These are phyloP conservation scores for Gaillardinia entomophila DNA, from an alignment of 805 yeast genomes.

Conservation along the genomic window DNA sequence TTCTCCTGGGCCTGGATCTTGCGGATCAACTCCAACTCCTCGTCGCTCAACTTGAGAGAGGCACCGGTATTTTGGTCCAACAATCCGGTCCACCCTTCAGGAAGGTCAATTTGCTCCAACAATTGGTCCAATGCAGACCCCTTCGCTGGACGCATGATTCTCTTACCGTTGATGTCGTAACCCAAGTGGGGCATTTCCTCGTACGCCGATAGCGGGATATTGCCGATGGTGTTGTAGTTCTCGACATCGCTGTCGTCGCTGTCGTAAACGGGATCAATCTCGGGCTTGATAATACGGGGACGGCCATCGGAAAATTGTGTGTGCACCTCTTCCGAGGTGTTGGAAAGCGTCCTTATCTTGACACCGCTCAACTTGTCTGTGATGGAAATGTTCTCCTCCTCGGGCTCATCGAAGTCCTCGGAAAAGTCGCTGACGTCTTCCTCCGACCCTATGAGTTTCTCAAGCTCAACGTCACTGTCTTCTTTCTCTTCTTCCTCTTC, in stretches of 20 bases:
- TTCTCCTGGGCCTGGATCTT: conserved; percentile 81
- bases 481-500: conserved; percentile 1
- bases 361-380: conserved; percentile 52
- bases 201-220: conserved; percentile 86
- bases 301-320: conserved; percentile 72
- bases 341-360: conserved; percentile 45
- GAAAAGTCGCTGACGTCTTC: conserved; percentile 40
- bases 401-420: conserved; percentile 49
- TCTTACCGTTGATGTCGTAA: conserved; percentile 92
- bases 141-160: conserved; percentile 98
- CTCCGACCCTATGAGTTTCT: conserved; percentile 53
- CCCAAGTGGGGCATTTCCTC: conserved; percentile 98
- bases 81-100: conserved; percentile 98
- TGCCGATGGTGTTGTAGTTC: conserved; percentile 80
- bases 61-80: conserved; percentile 86
- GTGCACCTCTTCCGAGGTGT: conserved; percentile 26
- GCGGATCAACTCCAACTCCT: conserved; percentile 83
- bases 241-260: conserved; percentile 90
- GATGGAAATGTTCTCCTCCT: conserved; percentile 39
- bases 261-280: conserved; percentile 91
- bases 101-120: conserved; percentile 85
- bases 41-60: conserved; percentile 72
- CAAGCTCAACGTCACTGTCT: conserved; percentile 37
- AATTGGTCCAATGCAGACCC: conserved; percentile 91
- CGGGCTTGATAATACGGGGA: conserved; percentile 75